A percentile compares a stretch with the other conserved stretches of the same genome.
These are phyloP conservation scores for Rhododendron kiyosumense DNA, from an alignment of 148 eudicot species.

Conservation along the genomic window DNA sequence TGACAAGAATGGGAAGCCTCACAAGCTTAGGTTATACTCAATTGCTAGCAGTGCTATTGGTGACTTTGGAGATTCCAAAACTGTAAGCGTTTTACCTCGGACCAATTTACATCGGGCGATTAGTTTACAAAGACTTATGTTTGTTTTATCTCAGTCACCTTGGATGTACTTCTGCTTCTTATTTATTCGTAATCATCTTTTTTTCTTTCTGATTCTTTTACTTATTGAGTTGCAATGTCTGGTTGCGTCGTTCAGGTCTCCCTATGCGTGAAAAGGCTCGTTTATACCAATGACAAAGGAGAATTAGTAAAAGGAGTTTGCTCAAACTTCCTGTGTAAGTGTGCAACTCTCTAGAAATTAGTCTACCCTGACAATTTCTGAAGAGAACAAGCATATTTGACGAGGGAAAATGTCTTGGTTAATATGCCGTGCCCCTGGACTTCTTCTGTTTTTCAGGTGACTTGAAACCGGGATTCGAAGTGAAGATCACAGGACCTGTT, in stretches of 20 bases:
- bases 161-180: neutral
- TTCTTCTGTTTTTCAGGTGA: conserved; percentile 53
- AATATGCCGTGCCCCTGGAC: neutral
- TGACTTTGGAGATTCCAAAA: conserved; percentile 93
- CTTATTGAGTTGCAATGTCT: neutral
- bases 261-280: conserved; percentile 95
- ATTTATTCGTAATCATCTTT: neutral
- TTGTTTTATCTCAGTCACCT: neutral
- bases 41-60: conserved; percentile 99
- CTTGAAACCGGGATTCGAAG: conserved; percentile 85
- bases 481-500: conserved; percentile 89
- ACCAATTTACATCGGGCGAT: neutral
- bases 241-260: conserved; percentile 56
- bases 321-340: conserved; percentile 96
- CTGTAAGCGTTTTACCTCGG: conserved; percentile 42
- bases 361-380: neutral
- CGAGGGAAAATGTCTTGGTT: neutral
- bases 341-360: conserved; percentile 12
- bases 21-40: conserved; percentile 92
- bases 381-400: neutral
- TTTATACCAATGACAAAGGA: conserved; percentile 91
- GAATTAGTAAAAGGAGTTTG: conserved; percentile 95
- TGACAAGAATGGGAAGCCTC: conserved; percentile 98
- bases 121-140: neutral
- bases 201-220: neutral